Percentiles rank a stretch among this genome's conserved stretches.
Evolutionary conservation across 495 filamentous ascomycete species (phyloP).

Genomic region (Corynascus novoguineensis): DNA sequence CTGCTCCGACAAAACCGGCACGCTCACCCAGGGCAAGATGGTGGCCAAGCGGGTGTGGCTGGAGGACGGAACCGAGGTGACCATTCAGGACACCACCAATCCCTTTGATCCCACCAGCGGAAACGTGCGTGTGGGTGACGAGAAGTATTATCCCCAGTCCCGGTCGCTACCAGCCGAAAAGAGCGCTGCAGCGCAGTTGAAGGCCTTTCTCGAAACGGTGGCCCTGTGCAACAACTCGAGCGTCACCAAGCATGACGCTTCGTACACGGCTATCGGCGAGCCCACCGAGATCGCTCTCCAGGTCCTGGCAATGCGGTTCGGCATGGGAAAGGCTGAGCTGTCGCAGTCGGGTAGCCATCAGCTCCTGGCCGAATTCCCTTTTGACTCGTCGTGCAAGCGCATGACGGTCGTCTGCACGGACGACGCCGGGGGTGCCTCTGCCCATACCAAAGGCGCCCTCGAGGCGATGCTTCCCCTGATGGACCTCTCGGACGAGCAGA

Average conservation of each 20-base stretch:
- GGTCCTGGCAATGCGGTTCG: slow-evolving; percentile 69
- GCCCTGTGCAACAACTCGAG: slow-evolving; percentile 46
- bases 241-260: slow-evolving; percentile 29
- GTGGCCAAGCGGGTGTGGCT: slow-evolving; percentile 76
- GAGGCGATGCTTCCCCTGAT: slow-evolving; percentile 66
- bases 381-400: slow-evolving; percentile 73
- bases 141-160: slow-evolving; percentile 2
- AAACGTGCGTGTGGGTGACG: slow-evolving; percentile 18
- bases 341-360: slow-evolving; percentile 42
- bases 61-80: slow-evolving; percentile 51
- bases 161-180: slow-evolving; percentile 10
- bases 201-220: slow-evolving; percentile 24
- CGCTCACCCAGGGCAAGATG: slow-evolving; percentile 70
- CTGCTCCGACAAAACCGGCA: slow-evolving; percentile 85
- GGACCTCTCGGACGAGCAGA: slow-evolving; percentile 53
- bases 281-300: slow-evolving; percentile 84
- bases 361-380: slow-evolving; percentile 67
- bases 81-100: slow-evolving; percentile 51
- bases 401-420: slow-evolving; percentile 70
- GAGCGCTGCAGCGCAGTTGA: slow-evolving; percentile 9
- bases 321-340: slow-evolving; percentile 48
- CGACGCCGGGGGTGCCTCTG: slow-evolving; percentile 31
- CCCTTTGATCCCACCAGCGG: slow-evolving; percentile 37
- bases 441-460: slow-evolving; percentile 75
- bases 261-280: slow-evolving; percentile 58